Base-by-base conservation (phyloP, 371 early-diverging fungal genomes). In the Chytridium lagenaria region DNA sequence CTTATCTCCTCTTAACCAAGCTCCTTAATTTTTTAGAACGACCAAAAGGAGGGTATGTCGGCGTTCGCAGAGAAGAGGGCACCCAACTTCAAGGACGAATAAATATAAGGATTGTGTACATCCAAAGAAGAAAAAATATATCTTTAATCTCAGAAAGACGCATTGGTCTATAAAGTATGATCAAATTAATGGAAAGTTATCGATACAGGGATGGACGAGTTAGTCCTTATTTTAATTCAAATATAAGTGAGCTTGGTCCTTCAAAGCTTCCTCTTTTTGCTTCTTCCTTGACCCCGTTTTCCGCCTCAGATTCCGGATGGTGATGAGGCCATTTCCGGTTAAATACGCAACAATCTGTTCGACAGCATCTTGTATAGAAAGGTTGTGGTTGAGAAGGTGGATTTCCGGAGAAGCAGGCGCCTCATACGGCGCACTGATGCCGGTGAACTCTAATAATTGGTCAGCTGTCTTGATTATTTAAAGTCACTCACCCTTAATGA, bases 41-140 rank as follows among this genome's bases (percentile, higher is more conserved):
- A 98, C 82, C 95, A 96, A 85, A 94, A 91, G 84, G 99, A 98
- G 86, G 99, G 99, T 67, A 98, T 97, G 97, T 65, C 74, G n/a
- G 99, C 99, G 15, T 98, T 98, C 81, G 91, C 89, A 59, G 95
- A 95, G 80, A 98, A 98, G 90, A 90, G 99, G 79, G 88, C 90
- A 82, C 86, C 99, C 70, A 89, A 87, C 59, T 98, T 94, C 86
- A 92, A 83, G 69, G 83, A 97, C 87, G 89, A 94, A 82, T 97
- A 90, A 87, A 44, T 7, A 44, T 12, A 44, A 44, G 19, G 12
- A 44, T 19, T 19, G 44, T 12, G 44, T 7, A 44, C 12, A 44
- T 44, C 19, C 19, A 44, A 44, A 44, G 44, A n/a, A n/a, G n/a
- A n/a, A n/a, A n/a, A n/a, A n/a, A n/a, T n/a, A n/a, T n/a, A n/a